Base-by-base conservation (phyloP, 73 alveolate genomes). In the Paramecium primaurelia region DNA sequence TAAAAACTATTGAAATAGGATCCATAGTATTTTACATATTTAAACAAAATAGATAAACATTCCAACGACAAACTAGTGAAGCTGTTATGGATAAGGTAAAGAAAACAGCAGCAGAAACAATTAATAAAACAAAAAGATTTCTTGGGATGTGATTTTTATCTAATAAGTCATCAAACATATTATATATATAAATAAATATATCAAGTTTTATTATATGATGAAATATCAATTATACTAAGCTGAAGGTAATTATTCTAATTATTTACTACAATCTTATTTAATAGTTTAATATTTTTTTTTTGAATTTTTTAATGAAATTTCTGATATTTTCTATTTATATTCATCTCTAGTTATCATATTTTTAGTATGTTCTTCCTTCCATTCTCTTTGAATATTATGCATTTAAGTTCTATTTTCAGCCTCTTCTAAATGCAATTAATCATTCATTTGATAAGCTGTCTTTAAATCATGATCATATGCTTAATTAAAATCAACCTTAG, bases 371-470 rank as follows among this genome's bases (percentile, higher is more conserved):
- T 93, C 86, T 51, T 45, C 94, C 54, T 94, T 96, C 64, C 89
- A 95, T 40, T 84, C 93, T 83, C 95, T 97, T 92, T 97, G 96
- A 54, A 95, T 97, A 34, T 93, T 97, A 86, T 98, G 98, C 92
- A 93, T 95, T 22, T 94, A 93, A 59, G 93, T 93, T 90, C 97
- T 97, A 88, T 97, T 97, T 83, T 96, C 97, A 47, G 96, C 93
- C 80, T 95, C 98, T 60, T 97, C 99, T 68, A 94, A 90, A 92
- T 93, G 93, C 9, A 98, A 60, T 60, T 95, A 86, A 71, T 96
- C 99, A 94, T 98, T 97, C 92, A 97, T 97, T 85, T 94, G 92
- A 47, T 96, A 93, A 37, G 97, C 95, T 18, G 96, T 92, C 30
- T 92, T 88, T 59, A 97, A 95, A n/a, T 96, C 96, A 30, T 92